Conservation (phyloP, 2,329 filamentous ascomycete genomes). For the Bipolaris oryzae region DNA sequence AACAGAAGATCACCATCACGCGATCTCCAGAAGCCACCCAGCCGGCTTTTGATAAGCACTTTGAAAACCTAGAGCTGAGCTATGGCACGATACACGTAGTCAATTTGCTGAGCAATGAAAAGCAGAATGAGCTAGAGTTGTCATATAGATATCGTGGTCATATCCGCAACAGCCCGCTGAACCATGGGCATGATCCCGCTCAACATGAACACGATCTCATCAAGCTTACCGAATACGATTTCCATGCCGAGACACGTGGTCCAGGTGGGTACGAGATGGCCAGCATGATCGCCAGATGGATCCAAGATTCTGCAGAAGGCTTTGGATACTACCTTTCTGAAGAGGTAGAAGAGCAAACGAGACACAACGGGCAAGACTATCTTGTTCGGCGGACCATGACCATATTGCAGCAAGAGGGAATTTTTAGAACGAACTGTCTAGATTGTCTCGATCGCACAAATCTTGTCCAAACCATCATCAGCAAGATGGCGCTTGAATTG, state of each 20-base stretch:
- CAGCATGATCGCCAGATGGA: slow-evolving; percentile 78
- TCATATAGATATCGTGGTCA: slow-evolving; percentile 80
- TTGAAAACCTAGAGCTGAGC: slow-evolving; percentile 79
- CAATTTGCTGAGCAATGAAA: slow-evolving; percentile 90
- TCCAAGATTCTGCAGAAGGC: slow-evolving; percentile 77
- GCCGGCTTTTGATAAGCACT: slow-evolving; percentile 94
- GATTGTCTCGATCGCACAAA: slow-evolving; percentile 97
- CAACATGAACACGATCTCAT: slow-evolving; percentile 74
- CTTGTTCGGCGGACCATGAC: slow-evolving; percentile 60
- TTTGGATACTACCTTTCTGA: slow-evolving; percentile 94
- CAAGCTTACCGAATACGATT: slow-evolving; percentile 87
- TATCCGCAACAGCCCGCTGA: slow-evolving; percentile 75
- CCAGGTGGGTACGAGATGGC: slow-evolving; percentile 89
- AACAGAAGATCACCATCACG: slow-evolving; percentile 93
- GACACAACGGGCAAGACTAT: slow-evolving; percentile 50
- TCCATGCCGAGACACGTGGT: slow-evolving; percentile 90
- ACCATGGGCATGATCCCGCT: slow-evolving; percentile 60
- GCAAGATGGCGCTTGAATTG: slow-evolving; percentile 85
- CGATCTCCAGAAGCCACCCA: slow-evolving; percentile 89
- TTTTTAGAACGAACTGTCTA: slow-evolving; percentile 94
- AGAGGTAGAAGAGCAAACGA: slow-evolving; percentile 64
- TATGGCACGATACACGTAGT: slow-evolving; percentile 93
- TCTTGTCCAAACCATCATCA: slow-evolving; percentile 93
- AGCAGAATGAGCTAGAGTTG: slow-evolving; percentile 83
- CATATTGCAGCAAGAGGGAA: slow-evolving; percentile 89